A percentile compares a stretch with the other conserved stretches of the same genome.
Conservation (phyloP, 108 stramenopile species). For the Skeletonema costatum region DNA sequence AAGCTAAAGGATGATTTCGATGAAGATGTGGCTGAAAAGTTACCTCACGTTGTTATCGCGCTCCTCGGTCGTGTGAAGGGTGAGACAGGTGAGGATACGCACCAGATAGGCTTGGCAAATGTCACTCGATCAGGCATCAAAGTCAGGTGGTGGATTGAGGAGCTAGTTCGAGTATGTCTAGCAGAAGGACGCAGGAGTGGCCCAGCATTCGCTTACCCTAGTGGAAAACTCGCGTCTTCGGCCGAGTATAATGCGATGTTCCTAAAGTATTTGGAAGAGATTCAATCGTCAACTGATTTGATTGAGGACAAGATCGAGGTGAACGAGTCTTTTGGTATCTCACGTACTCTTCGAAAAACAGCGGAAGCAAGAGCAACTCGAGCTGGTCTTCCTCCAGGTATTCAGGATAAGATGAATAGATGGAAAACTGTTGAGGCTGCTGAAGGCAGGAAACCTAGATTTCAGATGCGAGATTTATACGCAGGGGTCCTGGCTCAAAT, state of each 20-base stretch:
- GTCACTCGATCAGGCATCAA: constrained; percentile 3
- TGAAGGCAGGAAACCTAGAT: no score
- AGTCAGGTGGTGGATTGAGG: constrained; percentile 18
- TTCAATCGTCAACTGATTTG: not conserved
- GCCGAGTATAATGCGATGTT: not conserved
- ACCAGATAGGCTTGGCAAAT: not conserved
- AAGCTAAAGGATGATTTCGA: not conserved
- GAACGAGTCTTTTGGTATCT: not conserved
- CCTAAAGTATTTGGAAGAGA: not conserved
- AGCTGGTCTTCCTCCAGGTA: no score
- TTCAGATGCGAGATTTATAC: no score
- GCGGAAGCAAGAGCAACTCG: no score
- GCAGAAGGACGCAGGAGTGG: not conserved
- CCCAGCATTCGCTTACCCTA: not conserved
- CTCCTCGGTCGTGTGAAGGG: constrained; percentile 34
- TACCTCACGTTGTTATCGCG: constrained; percentile 15
- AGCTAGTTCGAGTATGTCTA: not conserved
- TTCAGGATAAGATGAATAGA: no score
- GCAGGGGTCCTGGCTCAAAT: no score
- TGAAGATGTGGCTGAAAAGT: not conserved
- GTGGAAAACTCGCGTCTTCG: not conserved
- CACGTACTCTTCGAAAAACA: no score
- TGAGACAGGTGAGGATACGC: constrained; percentile 5
- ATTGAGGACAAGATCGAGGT: not conserved
- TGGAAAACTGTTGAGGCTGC: no score